Evolutionary conservation across 1,284 basidiomycete genomes (phyloP).

Genomic region (Grifola frondosa): DNA sequence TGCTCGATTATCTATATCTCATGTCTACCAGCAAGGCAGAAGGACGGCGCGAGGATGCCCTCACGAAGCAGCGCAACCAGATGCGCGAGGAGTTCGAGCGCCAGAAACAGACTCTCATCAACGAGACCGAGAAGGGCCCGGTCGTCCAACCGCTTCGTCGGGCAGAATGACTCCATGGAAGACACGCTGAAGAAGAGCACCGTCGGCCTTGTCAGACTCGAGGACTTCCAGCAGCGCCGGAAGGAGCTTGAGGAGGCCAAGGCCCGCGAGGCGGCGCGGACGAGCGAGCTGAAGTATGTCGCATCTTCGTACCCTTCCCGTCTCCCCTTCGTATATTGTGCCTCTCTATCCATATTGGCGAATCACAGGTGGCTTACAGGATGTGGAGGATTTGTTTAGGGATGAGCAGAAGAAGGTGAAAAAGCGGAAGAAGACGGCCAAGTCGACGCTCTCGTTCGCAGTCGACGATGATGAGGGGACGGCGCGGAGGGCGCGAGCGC

Average conservation of each 20-base stretch:
- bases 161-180: constrained; percentile 93
- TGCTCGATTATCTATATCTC: constrained; percentile 6
- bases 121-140: constrained; percentile 83
- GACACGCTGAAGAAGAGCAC: constrained; percentile 92
- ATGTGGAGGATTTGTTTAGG: constrained; percentile 81
- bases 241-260: constrained; percentile 93
- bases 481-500: constrained; percentile 31
- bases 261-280: constrained; percentile 82
- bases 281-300: constrained; percentile 83
- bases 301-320: constrained; percentile 24
- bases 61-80: constrained; percentile 77
- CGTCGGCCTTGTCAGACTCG: constrained; percentile 88
- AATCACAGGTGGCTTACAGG: constrained; percentile 56
- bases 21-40: constrained; percentile 75
- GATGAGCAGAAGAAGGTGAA: constrained; percentile 85
- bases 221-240: constrained; percentile 89
- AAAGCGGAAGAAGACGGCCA: constrained; percentile 85
- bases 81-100: constrained; percentile 87
- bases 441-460: constrained; percentile 87
- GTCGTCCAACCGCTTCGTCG: constrained; percentile 86
- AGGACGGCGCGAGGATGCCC: constrained; percentile 75
- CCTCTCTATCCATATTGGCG: background rate
- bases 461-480: constrained; percentile 75
- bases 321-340: background rate
- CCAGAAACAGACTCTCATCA: constrained; percentile 83